Evolutionary conservation across 768 basidiomycete genomes (phyloP), one percentile per base, ranked within the genome.

Genomic region (Podaxis rugospora): DNA sequence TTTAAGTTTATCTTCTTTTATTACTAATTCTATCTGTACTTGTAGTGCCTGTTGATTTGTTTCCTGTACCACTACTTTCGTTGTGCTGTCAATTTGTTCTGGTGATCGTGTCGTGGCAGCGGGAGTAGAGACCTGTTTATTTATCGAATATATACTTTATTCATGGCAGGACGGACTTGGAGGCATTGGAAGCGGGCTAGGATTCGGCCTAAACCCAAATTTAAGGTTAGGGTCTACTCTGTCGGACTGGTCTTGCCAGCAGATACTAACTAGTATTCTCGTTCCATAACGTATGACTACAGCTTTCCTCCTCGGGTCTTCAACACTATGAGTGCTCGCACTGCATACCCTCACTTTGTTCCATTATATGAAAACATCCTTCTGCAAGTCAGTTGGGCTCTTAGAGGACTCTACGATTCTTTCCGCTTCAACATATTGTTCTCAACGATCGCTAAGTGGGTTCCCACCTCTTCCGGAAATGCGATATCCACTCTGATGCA

Each of bases 341-440:
- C 80, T 2, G 71, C 79, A 1, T 93, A 92, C 71, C 90, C 92
- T 0, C 70, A 77, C 11, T 93, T 92, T 71, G 78, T 92, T 5
- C 80, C 90, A 1, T 63, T 88, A 3, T 78, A 77, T 13, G 82
- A 89, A 25, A 86, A 90, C 0, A 68, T 83, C 16, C 69, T 74
- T 66, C 74, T 91, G 2, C 90, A 92, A 66, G 62, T 83, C 9
- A 76, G 71, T 55, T 92, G 85, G 75, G 78, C 81, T 13, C 77
- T 77, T 65, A 72, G 72, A 9, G 92, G 91, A 14, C 68, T 92
- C 10, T 67, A 82, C 44, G 91, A 93, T 73, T 83, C 90, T 13
- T 89, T 83, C 70, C 82, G 89, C 32, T 90, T 89, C 88, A 82
- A 85, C 70, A 69, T 82, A 25, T 86, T 92, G 54, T 58, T 86